These are phyloP conservation scores for Neurospora hispaniola DNA, from an alignment of 495 filamentous ascomycete genomes.

Conservation along the genomic window DNA sequence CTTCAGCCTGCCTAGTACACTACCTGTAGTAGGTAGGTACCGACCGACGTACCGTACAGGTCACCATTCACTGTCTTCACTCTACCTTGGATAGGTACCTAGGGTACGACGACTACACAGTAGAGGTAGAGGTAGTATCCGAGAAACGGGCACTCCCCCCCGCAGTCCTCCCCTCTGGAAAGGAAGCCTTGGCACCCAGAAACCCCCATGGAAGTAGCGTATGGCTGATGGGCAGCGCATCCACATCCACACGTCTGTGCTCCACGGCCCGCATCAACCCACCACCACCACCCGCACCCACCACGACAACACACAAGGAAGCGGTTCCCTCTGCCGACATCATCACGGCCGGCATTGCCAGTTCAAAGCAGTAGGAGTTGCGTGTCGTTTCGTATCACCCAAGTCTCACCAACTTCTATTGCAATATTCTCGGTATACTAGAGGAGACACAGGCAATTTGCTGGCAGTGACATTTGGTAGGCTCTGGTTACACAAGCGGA, in stretches of 20 bases:
- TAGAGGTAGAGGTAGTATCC: no score
- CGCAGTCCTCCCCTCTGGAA: no score
- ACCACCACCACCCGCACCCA: background rate
- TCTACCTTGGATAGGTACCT: no score
- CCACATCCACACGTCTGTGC: background rate
- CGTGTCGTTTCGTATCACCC: background rate
- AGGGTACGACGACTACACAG: no score
- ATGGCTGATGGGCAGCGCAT: background rate
- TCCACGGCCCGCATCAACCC: background rate
- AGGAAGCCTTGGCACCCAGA: no score
- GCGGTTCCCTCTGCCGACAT: background rate
- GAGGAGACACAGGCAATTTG: background rate
- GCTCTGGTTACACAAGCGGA: background rate
- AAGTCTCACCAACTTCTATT: background rate
- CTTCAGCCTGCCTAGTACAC: background rate
- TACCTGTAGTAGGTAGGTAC: no score
- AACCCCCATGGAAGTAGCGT: no score
- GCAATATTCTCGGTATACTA: background rate
- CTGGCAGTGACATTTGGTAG: background rate
- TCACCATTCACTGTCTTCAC: background rate
- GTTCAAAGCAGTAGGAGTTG: background rate
- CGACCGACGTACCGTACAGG: no score
- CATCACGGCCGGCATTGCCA: background rate
- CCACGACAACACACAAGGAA: background rate
- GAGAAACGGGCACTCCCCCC: no score